Evolutionary conservation across 768 basidiomycete species (phyloP).

Genomic region (Royoungia palumana): DNA sequence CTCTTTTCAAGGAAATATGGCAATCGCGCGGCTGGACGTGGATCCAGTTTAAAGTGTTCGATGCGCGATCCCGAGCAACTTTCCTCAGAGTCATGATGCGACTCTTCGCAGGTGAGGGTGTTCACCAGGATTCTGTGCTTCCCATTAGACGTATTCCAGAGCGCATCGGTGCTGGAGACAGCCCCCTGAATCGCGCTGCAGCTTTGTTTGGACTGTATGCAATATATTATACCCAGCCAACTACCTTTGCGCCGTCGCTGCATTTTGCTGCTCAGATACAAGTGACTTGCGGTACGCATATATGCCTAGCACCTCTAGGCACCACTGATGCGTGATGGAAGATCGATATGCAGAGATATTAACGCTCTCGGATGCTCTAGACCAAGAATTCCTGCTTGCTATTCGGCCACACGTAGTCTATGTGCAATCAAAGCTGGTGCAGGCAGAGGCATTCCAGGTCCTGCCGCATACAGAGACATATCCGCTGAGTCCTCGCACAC

Average conservation of each 20-base stretch:
- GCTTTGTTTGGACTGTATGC: slow-evolving; percentile 71
- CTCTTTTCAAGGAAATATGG: slow-evolving; percentile 73
- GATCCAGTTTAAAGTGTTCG: slow-evolving; percentile 73
- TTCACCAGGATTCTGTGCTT: background rate
- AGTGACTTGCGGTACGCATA: slow-evolving; percentile 52
- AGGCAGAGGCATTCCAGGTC: slow-evolving; percentile 54
- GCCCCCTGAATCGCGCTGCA: slow-evolving; percentile 52
- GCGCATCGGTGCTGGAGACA: slow-evolving; percentile 45
- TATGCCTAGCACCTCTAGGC: background rate
- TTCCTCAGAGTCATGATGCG: slow-evolving; percentile 60
- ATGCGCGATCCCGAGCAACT: slow-evolving; percentile 57
- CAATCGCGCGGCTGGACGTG: slow-evolving; percentile 64
- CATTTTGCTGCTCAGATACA: slow-evolving; percentile 51
- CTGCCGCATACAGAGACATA: slow-evolving; percentile 50
- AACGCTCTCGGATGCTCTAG: slow-evolving; percentile 45
- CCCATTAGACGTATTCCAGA: slow-evolving; percentile 38
- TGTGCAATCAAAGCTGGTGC: slow-evolving; percentile 46
- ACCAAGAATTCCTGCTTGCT: slow-evolving; percentile 37
- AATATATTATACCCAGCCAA: slow-evolving; percentile 67
- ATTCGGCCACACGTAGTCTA: slow-evolving; percentile 51
- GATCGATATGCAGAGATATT: slow-evolving; percentile 55
- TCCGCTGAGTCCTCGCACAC: slow-evolving; percentile 56
- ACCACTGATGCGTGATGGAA: slow-evolving; percentile 28
- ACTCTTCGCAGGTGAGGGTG: slow-evolving; percentile 60
- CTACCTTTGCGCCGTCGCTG: slow-evolving; percentile 48